Conservation (phyloP, 2,329 filamentous ascomycete genomes). For the Phialophora macrospora region DNA sequence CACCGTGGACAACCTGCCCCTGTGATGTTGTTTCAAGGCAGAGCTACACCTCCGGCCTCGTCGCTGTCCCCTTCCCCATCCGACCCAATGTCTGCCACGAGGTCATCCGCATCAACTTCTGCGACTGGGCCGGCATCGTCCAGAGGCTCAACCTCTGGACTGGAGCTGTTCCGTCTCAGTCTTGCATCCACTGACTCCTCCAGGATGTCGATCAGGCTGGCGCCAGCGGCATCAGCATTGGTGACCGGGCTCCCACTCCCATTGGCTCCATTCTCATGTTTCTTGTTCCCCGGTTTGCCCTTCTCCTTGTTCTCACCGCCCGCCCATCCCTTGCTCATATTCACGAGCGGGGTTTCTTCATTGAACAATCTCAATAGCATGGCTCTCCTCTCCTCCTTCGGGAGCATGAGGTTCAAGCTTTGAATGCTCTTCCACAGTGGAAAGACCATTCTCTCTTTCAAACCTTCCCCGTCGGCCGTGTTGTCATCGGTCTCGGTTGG, state of each 20-base stretch:
- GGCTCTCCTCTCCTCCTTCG: conserved; percentile 91
- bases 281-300: background rate
- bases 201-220: conserved; percentile 3
- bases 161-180: conserved; percentile 7
- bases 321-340: conserved; percentile 50
- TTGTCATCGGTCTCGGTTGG: conserved; percentile 62
- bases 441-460: conserved; percentile 79
- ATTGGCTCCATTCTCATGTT: background rate
- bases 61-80: background rate
- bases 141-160: conserved; percentile 6
- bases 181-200: conserved; percentile 3
- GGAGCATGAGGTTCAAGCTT: conserved; percentile 94
- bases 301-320: conserved; percentile 5
- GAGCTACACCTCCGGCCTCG: conserved; percentile 1
- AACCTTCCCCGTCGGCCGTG: conserved; percentile 52
- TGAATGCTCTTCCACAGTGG: conserved; percentile 93
- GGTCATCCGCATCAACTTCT: conserved; percentile 11
- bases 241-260: background rate
- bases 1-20: background rate
- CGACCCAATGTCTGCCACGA: background rate
- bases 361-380: conserved; percentile 92
- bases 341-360: conserved; percentile 81
- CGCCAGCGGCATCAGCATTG: background rate
- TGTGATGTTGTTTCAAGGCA: background rate
- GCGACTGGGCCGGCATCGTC: background rate